Conservation (phyloP, 1,139 yeast genomes). For the Hanseniaspora uvarum region DNA sequence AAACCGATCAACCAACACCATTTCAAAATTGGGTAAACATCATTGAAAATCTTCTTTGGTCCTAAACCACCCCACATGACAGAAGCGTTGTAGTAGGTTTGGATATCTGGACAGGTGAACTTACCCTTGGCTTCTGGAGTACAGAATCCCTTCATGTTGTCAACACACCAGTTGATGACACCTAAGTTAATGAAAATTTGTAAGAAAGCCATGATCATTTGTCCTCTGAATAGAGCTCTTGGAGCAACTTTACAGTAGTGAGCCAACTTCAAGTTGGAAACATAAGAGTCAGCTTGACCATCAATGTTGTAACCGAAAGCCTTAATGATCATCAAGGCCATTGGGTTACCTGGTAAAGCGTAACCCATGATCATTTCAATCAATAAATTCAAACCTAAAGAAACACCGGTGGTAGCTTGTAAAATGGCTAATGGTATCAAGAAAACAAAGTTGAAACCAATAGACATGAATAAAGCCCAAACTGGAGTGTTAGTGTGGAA, state of each 20-base stretch:
- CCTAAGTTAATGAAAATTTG: constrained; percentile 44
- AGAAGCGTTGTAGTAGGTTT: constrained; percentile 43
- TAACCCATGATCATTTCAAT: constrained; percentile 55
- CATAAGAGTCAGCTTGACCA: constrained; percentile 51
- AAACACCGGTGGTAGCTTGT: constrained; percentile 45
- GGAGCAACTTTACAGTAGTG: constrained; percentile 56
- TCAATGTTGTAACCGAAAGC: constrained; percentile 51
- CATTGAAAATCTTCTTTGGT: constrained; percentile 47
- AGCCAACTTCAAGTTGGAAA: constrained; percentile 48
- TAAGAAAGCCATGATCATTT: constrained; percentile 39
- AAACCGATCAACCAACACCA: constrained; percentile 49
- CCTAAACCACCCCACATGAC: constrained; percentile 60
- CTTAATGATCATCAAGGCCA: constrained; percentile 49
- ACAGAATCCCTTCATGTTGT: constrained; percentile 42
- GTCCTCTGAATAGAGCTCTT: constrained; percentile 50
- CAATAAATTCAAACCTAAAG: constrained; percentile 47
- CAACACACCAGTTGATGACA: constrained; percentile 44
- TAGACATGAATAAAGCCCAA: constrained; percentile 48
- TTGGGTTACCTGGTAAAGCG: constrained; percentile 54
- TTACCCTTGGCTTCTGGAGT: constrained; percentile 34
- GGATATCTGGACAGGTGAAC: constrained; percentile 40
- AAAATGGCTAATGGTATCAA: constrained; percentile 43
- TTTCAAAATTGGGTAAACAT: constrained; percentile 41
- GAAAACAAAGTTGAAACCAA: constrained; percentile 46
- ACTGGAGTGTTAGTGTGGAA: constrained; percentile 38